Evolutionary conservation across 2,329 filamentous ascomycete genomes (phyloP).

Genomic region (Calonectria honghensis): DNA sequence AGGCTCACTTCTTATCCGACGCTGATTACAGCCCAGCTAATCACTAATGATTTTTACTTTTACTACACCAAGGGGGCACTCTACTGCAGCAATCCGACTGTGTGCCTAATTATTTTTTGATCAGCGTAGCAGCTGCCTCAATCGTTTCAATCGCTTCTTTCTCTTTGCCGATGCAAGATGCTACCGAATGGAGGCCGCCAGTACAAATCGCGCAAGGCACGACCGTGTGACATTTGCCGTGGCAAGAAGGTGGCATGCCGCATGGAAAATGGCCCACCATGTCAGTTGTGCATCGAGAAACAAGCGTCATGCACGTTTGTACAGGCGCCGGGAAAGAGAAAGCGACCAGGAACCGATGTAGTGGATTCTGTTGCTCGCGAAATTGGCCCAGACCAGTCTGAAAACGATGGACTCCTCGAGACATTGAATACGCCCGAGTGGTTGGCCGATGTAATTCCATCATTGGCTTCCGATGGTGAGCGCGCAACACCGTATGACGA

Average conservation of each 20-base stretch:
- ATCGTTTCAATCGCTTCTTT: too few relatives aligned
- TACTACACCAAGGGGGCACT: not conserved
- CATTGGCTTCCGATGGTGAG: not conserved
- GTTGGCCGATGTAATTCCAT: conserved; percentile 18
- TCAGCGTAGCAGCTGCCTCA: not conserved
- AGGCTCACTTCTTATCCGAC: conserved; percentile 7
- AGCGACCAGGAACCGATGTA: conserved; percentile 3
- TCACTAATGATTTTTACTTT: not conserved
- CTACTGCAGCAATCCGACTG: not conserved
- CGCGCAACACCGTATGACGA: not conserved
- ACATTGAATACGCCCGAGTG: not conserved
- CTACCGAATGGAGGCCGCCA: conserved; percentile 23
- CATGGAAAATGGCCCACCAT: conserved; percentile 27
- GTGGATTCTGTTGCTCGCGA: not conserved
- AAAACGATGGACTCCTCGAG: not conserved
- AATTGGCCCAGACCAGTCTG: not conserved
- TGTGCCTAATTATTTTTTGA: not conserved
- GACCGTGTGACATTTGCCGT: conserved; percentile 26
- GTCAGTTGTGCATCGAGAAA: conserved; percentile 25
- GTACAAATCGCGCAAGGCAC: conserved; percentile 35
- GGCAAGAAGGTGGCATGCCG: conserved; percentile 29
- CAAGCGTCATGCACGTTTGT: conserved; percentile 25
- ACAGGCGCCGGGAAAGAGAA: conserved; percentile 25
- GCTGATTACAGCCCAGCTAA: conserved; percentile 1
- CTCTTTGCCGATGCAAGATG: not conserved